Evolutionary conservation across 2,329 filamentous ascomycete species (phyloP), one percentile per base, ranked within the genome.

Genomic region (Ilyonectria mors-panacis): DNA sequence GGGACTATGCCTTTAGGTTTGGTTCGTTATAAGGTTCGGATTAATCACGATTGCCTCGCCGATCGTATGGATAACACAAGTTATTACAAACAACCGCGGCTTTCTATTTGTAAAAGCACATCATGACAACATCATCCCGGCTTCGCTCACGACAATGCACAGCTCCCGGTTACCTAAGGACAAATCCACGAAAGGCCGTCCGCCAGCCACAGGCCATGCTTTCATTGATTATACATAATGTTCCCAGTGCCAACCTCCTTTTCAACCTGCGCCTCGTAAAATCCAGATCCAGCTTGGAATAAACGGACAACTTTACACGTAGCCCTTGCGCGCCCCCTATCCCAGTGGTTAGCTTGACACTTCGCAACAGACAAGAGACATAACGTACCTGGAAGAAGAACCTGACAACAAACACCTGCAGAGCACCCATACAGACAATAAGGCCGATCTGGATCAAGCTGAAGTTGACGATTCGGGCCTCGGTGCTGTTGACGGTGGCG

Each of bases 401-500:
- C 73, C 94, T 87, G 76, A 99, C 96, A 75, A 99, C 91, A 81
- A 98, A 98, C 57, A 99, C 96, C 85, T 99, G 97, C 79, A 99
- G 83, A 53, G 90, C 95, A 50, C 95, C 96, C 97, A 99, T 99
- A 67, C 91, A 93, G 70, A 98, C 86, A 85, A 99, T 97, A 85
- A 99, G 91, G 70, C 89, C 87, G 72, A 93, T 93, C 86, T 99
- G 96, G 75, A 98, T 92, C 78, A 99, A 86, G 80, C 94, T 97
- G 82, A 99, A 97, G 84, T 98, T 98, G 85, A 98, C 94, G 77
- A 99, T 99, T 70, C 96, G 89, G 80, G 90, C 90, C 86, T 99
- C 96, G 45, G 96, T 99, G 84, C 95, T 98, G 81, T 94, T 89
- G 76, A 99, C 96, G 10, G 96, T 99, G 85, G 94, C 97, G 84